Percentiles rank a stretch among this genome's conserved stretches.
phyloP scores from a whole-genome alignment of 176 grass and related monocot genomes.

The Miscanthus lutarioriparius region DNA sequence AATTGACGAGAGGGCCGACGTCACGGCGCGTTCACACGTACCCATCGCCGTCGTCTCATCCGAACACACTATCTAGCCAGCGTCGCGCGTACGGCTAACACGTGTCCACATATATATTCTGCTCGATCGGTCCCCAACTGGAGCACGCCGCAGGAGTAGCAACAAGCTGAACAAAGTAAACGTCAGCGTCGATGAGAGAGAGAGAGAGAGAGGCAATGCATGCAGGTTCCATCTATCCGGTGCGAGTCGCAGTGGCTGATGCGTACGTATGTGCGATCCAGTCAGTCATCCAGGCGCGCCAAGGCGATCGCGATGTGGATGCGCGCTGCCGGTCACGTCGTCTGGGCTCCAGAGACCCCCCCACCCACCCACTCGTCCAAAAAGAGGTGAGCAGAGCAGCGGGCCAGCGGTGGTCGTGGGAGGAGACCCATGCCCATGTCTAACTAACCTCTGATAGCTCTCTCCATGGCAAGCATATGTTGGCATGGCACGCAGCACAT shows the following conservation, averaged over 20 bases:
- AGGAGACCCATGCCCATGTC: not conserved
- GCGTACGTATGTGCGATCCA: not conserved
- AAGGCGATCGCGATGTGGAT: not conserved
- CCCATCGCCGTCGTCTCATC: not conserved
- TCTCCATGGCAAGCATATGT: no score
- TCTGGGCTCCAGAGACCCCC: not conserved
- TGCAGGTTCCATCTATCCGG: not conserved
- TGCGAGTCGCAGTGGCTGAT: not conserved
- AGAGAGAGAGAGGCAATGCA: not conserved
- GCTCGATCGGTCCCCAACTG: not conserved
- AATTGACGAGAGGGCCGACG: slow-evolving; percentile 27
- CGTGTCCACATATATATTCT: not conserved
- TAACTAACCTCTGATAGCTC: no score
- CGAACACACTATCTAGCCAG: not conserved
- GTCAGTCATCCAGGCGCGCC: not conserved
- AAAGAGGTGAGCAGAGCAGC: not conserved
- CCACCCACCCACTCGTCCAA: not conserved
- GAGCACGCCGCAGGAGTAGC: not conserved
- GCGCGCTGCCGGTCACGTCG: not conserved
- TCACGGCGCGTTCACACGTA: slow-evolving; percentile 14
- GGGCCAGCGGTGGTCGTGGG: not conserved
- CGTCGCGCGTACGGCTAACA: not conserved
- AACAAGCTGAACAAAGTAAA: not conserved
- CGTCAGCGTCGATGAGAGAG: not conserved
- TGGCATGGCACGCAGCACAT: not conserved